phyloP scores from a whole-genome alignment of 306 rosid genomes.

The Prunus mira region DNA sequence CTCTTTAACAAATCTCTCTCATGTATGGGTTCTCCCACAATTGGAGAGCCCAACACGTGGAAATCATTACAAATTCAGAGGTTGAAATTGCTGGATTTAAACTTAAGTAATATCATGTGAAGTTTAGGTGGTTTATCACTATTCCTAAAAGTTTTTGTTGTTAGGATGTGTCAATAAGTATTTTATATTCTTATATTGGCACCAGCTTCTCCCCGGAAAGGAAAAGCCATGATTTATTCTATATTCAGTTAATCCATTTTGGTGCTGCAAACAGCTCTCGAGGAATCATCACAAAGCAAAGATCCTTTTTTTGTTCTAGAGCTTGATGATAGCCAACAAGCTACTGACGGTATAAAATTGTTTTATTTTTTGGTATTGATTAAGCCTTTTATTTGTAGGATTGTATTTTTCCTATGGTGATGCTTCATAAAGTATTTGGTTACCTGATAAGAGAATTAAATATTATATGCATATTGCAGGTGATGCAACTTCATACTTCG shows the following conservation, averaged over 20 bases:
- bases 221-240: neutral
- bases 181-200: neutral
- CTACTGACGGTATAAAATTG: constrained; percentile 30
- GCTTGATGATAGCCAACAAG: constrained; percentile 41
- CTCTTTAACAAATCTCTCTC: neutral
- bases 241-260: constrained; percentile 14
- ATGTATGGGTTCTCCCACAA: neutral
- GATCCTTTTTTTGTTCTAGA: constrained; percentile 68
- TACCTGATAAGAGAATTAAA: constrained; percentile 7
- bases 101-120: neutral
- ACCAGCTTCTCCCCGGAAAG: neutral
- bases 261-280: constrained; percentile 52
- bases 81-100: neutral
- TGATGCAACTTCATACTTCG: constrained; percentile 37
- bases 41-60: neutral
- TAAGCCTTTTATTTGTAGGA: constrained; percentile 1
- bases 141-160: neutral
- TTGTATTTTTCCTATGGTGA: neutral
- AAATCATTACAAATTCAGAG: neutral
- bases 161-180: neutral
- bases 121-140: constrained; percentile 7
- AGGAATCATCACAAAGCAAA: constrained; percentile 59
- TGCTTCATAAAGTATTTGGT: neutral
- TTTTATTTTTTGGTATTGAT: neutral
- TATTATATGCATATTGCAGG: constrained; percentile 43